These are phyloP conservation scores for Colletotrichum tamarilloi DNA, from an alignment of 2,329 filamentous ascomycete species.

Conservation along the genomic window DNA sequence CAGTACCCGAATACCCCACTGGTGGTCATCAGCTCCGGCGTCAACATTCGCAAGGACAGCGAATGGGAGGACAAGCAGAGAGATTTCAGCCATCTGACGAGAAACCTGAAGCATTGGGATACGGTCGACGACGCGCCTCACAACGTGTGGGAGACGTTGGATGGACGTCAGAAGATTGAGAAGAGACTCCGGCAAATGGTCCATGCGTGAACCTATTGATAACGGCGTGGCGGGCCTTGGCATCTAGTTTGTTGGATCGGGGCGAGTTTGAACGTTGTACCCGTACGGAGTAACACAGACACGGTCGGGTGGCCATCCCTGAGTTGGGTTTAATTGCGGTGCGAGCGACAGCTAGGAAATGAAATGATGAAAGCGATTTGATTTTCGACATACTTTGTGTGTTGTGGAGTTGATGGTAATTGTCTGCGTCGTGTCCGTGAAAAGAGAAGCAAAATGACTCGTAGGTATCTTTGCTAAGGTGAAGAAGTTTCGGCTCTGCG, in stretches of 20 bases:
- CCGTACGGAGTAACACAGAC: neutral
- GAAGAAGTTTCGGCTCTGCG: neutral
- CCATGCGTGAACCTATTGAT: slow-evolving; percentile 33
- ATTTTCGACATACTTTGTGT: slow-evolving; percentile 1
- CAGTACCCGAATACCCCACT: slow-evolving; percentile 81
- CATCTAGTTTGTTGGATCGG: neutral
- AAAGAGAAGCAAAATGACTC: slow-evolving; percentile 14
- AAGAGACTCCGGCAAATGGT: slow-evolving; percentile 80
- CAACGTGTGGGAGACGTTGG: slow-evolving; percentile 82
- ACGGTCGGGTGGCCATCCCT: neutral
- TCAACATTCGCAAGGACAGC: slow-evolving; percentile 71
- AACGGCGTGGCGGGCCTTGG: neutral
- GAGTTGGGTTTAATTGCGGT: neutral
- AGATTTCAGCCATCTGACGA: slow-evolving; percentile 83
- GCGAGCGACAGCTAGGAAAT: neutral
- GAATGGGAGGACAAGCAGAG: slow-evolving; percentile 88
- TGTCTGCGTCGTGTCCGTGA: neutral
- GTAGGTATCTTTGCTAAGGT: neutral
- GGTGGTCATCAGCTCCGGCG: slow-evolving; percentile 84
- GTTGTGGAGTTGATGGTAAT: neutral
- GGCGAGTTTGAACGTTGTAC: neutral
- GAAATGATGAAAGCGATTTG: slow-evolving; percentile 14
- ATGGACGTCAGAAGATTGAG: slow-evolving; percentile 82
- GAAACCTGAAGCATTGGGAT: slow-evolving; percentile 85
- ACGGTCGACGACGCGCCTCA: slow-evolving; percentile 87